A percentile compares a stretch with the other conserved stretches of the same genome.
These are phyloP conservation scores for Cyberlindnera misumaiensis DNA, from an alignment of 805 yeast species.

Conservation along the genomic window DNA sequence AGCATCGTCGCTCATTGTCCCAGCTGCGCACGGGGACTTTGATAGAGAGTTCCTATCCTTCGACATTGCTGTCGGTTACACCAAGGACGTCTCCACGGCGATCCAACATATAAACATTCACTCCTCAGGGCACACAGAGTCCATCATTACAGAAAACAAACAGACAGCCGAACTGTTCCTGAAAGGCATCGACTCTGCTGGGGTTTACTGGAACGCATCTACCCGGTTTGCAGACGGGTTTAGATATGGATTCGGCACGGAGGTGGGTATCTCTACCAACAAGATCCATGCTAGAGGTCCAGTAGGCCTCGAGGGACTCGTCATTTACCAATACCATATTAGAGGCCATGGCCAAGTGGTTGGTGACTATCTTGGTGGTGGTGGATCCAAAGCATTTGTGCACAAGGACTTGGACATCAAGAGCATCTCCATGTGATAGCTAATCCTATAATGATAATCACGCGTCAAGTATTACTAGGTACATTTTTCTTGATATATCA, in stretches of 20 bases:
- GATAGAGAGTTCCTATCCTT: slow-evolving; percentile 77
- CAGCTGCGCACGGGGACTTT: slow-evolving; percentile 63
- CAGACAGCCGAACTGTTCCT: slow-evolving; percentile 68
- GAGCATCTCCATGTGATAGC: slow-evolving; percentile 22
- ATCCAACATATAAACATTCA: slow-evolving; percentile 80
- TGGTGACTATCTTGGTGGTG: slow-evolving; percentile 88
- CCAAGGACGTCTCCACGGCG: slow-evolving; percentile 60
- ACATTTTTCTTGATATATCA: not conserved
- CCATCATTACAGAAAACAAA: slow-evolving; percentile 75
- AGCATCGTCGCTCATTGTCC: slow-evolving; percentile 28
- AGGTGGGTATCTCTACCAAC: slow-evolving; percentile 95
- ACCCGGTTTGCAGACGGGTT: slow-evolving; percentile 98
- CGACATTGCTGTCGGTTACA: slow-evolving; percentile 70
- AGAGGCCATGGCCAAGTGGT: slow-evolving; percentile 92
- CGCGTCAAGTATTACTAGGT: not conserved
- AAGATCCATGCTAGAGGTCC: slow-evolving; percentile 99
- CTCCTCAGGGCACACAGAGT: slow-evolving; percentile 95
- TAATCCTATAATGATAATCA: not conserved
- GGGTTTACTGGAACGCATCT: slow-evolving; percentile 96
- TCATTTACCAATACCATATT: slow-evolving; percentile 89
- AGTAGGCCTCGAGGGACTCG: slow-evolving; percentile 94
- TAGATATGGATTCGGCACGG: slow-evolving; percentile 97
- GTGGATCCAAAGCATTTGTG: slow-evolving; percentile 72
- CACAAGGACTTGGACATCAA: slow-evolving; percentile 55
- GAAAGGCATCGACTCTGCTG: slow-evolving; percentile 87